Conservation (phyloP, 2,329 filamentous ascomycete species). For the Endothia cerciana region DNA sequence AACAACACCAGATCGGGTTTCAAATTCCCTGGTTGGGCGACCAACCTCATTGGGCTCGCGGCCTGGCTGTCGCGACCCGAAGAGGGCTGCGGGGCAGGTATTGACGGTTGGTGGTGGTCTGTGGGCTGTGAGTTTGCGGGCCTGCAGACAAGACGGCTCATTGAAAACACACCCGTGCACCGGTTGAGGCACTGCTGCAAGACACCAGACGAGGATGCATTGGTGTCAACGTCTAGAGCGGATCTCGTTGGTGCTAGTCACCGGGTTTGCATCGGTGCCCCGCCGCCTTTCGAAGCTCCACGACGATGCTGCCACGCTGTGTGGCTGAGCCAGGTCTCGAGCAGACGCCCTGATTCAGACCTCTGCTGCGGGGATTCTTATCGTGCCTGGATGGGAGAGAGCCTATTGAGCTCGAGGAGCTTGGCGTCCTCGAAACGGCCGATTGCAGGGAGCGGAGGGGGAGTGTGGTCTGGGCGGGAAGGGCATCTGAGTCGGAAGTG, state of each 20-base stretch:
- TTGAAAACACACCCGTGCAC: background rate
- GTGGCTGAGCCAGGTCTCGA: background rate
- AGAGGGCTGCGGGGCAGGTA: conserved; percentile 11
- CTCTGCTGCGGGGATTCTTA: background rate
- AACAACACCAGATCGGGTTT: conserved; percentile 21
- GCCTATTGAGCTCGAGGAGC: background rate
- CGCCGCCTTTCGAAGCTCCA: background rate
- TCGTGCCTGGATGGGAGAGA: background rate
- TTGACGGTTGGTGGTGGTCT: background rate
- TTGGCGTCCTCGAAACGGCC: background rate
- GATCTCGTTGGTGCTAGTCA: background rate
- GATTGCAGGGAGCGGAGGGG: background rate
- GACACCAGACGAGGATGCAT: background rate
- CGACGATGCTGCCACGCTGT: background rate
- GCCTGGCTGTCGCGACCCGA: conserved; percentile 25
- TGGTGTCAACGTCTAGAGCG: background rate
- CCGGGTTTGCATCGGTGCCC: background rate
- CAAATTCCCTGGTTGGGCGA: conserved; percentile 25
- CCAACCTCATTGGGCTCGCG: conserved; percentile 27
- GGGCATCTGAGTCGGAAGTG: background rate
- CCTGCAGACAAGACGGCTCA: background rate
- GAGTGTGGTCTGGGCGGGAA: background rate
- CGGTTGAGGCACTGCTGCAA: background rate
- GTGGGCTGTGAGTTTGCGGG: no score
- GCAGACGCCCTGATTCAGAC: background rate